Conservation (phyloP, 208 protist species). For the Phytomonas sp. region DNA sequence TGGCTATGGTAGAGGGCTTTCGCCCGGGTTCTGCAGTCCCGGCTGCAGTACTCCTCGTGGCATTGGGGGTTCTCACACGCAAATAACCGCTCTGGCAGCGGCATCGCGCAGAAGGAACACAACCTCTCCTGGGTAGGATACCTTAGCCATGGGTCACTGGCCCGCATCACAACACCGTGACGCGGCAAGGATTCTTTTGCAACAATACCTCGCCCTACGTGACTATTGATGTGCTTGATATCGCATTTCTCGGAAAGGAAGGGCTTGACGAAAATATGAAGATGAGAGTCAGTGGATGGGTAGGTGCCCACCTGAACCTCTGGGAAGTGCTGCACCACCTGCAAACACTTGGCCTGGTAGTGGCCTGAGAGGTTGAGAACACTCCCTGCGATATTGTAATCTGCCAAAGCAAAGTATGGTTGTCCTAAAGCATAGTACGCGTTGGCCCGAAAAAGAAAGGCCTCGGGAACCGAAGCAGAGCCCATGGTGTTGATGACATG, state of each 20-base stretch:
- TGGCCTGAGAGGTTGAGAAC: conserved; percentile 48
- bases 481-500: conserved; percentile 75
- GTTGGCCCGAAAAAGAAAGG: conserved; percentile 80
- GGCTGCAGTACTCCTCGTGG: conserved; percentile 87
- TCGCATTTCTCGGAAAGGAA: conserved; percentile 39
- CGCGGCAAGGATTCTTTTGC: conserved; percentile 27
- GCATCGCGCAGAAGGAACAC: conserved; percentile 47
- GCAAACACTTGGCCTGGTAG: conserved; percentile 48
- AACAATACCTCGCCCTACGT: conserved; percentile 44
- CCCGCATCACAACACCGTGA: conserved; percentile 29
- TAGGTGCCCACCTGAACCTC: conserved; percentile 47
- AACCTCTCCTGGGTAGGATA: conserved; percentile 56
- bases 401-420: conserved; percentile 78
- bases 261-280: conserved; percentile 75
- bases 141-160: conserved; percentile 47
- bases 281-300: conserved; percentile 52
- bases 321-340: conserved; percentile 43
- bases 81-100: conserved; percentile 61
- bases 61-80: conserved; percentile 56
- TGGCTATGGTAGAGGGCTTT: conserved; percentile 52
- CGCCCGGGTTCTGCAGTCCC: conserved; percentile 62
- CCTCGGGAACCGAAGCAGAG: conserved; percentile 59
- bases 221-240: conserved; percentile 23
- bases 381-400: conserved; percentile 68
- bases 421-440: conserved; percentile 76